A percentile compares a stretch with the other conserved stretches of the same genome.
phyloP scores from a whole-genome alignment of 2,329 filamentous ascomycete species.

The Colletotrichum sp. region DNA sequence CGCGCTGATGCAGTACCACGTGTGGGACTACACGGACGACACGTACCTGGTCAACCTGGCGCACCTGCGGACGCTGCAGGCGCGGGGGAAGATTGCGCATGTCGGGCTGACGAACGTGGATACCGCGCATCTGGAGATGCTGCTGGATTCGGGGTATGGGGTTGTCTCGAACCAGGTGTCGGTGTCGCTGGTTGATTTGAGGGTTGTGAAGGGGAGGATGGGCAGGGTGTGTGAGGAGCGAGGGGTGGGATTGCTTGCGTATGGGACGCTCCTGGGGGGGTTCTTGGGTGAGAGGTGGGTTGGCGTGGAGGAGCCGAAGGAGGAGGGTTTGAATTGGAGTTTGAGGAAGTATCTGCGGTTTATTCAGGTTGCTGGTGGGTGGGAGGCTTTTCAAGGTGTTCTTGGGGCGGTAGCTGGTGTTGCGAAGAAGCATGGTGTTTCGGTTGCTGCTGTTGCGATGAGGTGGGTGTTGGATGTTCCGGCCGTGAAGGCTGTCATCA shows the following conservation, averaged over 20 bases:
- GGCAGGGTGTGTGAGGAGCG: background rate
- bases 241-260: background rate
- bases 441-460: slow-evolving; percentile 52
- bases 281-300: slow-evolving; percentile 27
- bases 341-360: slow-evolving; percentile 38
- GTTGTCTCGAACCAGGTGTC: slow-evolving; percentile 15
- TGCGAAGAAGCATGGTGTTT: slow-evolving; percentile 43
- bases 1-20: slow-evolving; percentile 9
- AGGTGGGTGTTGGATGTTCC: slow-evolving; percentile 54
- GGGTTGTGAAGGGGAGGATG: background rate
- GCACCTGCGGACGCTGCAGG: background rate
- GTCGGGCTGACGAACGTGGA: slow-evolving; percentile 11
- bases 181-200: background rate
- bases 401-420: slow-evolving; percentile 39
- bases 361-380: slow-evolving; percentile 41
- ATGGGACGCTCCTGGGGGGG: slow-evolving; percentile 20
- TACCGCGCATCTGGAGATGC: slow-evolving; percentile 6
- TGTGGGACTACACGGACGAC: slow-evolving; percentile 10
- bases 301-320: slow-evolving; percentile 17
- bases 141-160: background rate
- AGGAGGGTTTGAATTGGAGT: slow-evolving; percentile 23
- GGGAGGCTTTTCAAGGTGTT: slow-evolving; percentile 50
- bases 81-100: background rate
- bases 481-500: slow-evolving; percentile 53
- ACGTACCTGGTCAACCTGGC: slow-evolving; percentile 6